Evolutionary conservation across 805 yeast species (phyloP), one percentile per base, ranked within the genome.

Genomic region (Teunomyces cretensis): DNA sequence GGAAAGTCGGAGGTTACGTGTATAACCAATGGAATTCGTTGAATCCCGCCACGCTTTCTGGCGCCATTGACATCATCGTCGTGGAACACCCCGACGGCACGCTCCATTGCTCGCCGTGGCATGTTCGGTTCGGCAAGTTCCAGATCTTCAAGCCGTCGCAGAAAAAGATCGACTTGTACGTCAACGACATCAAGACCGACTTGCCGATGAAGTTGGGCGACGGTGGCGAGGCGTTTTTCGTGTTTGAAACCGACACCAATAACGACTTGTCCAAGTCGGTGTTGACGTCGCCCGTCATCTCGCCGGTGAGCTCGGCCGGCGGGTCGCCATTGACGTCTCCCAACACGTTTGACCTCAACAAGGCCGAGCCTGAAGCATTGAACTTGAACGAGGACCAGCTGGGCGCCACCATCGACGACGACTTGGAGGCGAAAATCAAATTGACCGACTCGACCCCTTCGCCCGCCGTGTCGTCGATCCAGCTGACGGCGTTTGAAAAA

Each of bases 211-310:
- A 94, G 64, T 71, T 94, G 37, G 96, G 97, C 12, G 99, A 94
- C 49, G 96, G 95, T 6, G 99, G 99, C 11, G 99, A 94, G 65
- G 99, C 98, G 0, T 90, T 90, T 62, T 94, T 94, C 60, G 98
- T 94, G 33, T 92, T 94, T 68, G 96, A 90, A 58, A 86, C 97
- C 1, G 77, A 76, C 32, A 79, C 76, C 35, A 76, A 76, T 37
- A 58, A 64, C 8, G 56, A 48, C 2, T 83, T 94, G 17, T 96
- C 97, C 1, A 73, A 76, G 44, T 86, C 86, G 47, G 75, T 89
- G 51, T 79, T 89, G 53, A 88, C 97, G 0, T 88, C 96, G 0
- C 97, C 97, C 0, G 94, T 90, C 24, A 67, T 86, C 27, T 80
- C 86, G 45, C 83, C 88, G 1, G 67, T 74, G 6, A 72, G 74